Evolutionary conservation across 208 protist genomes (phyloP).

Genomic region (Leishmania major): DNA sequence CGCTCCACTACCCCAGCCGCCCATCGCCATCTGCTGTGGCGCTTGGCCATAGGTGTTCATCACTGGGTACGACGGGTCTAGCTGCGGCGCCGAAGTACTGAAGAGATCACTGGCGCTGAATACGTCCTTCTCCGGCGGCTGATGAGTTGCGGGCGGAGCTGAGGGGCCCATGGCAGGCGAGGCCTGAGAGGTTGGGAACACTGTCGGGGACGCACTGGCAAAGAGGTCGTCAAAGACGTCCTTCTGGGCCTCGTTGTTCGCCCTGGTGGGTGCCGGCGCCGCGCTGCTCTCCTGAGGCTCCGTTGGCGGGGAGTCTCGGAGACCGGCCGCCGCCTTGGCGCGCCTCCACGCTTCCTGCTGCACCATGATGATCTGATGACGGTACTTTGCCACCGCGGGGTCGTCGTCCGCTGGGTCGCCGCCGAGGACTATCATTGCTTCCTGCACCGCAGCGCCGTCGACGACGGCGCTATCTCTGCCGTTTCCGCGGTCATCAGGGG

Average conservation of each 20-base stretch:
- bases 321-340: constrained; percentile 38
- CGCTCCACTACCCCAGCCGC: constrained; percentile 24
- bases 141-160: constrained; percentile 10
- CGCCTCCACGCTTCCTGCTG: constrained; percentile 70
- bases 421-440: constrained; percentile 65
- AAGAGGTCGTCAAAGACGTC: constrained; percentile 84
- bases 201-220: constrained; percentile 34
- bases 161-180: constrained; percentile 2
- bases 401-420: constrained; percentile 50
- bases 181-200: constrained; percentile 9
- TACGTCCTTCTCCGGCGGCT: constrained; percentile 35
- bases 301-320: constrained; percentile 1
- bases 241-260: constrained; percentile 15
- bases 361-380: constrained; percentile 63
- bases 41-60: constrained; percentile 18
- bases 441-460: constrained; percentile 35
- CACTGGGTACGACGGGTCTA: constrained; percentile 27
- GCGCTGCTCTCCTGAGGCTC: neutral
- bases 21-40: constrained; percentile 11
- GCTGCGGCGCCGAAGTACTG: constrained; percentile 27
- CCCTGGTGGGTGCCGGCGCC: neutral
- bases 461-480: neutral
- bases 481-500: neutral
- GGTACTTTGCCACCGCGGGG: constrained; percentile 56
- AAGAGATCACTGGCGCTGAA: constrained; percentile 67